A percentile compares a stretch with the other conserved stretches of the same genome.
Evolutionary conservation across 176 grass and related monocot genomes (phyloP).

Genomic region (Raddia guianensis): DNA sequence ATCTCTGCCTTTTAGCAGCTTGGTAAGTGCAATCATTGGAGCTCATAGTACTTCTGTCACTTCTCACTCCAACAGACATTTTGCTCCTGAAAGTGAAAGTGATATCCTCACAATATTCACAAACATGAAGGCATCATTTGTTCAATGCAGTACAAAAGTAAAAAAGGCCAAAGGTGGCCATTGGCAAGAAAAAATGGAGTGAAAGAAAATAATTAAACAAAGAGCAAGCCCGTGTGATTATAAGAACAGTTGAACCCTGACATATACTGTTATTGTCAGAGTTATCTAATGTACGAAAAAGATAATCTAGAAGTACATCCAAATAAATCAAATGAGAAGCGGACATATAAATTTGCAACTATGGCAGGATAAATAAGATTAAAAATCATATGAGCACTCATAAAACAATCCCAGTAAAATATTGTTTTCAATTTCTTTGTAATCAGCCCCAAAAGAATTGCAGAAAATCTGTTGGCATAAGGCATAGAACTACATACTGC

Average conservation of each 20-base stretch:
- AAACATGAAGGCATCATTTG: not conserved
- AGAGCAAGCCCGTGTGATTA: not conserved
- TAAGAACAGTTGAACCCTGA: not conserved
- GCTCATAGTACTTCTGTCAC: conserved; percentile 50
- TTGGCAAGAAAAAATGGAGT: not conserved
- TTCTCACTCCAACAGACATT: conserved; percentile 54
- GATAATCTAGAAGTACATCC: conserved; percentile 12
- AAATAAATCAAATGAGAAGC: conserved; percentile 21
- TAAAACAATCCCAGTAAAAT: conserved; percentile 8
- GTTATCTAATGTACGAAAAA: not conserved
- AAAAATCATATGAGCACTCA: not conserved
- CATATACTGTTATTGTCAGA: not conserved
- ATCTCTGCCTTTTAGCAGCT: conserved; percentile 86
- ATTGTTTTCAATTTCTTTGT: not conserved
- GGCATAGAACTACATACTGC: conserved; percentile 44
- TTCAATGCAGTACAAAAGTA: not conserved
- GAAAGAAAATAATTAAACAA: not conserved
- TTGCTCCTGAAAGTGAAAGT: conserved; percentile 54
- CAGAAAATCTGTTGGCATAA: conserved; percentile 7
- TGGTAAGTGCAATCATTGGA: conserved; percentile 67
- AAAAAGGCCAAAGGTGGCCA: not conserved
- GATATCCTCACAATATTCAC: not conserved
- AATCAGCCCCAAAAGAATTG: not conserved
- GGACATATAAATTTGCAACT: not conserved
- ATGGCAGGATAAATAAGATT: not conserved